Evolutionary conservation across 164 flowering plant species (phyloP), one percentile per base, ranked within the genome.

Genomic region (Vitis rupestris): DNA sequence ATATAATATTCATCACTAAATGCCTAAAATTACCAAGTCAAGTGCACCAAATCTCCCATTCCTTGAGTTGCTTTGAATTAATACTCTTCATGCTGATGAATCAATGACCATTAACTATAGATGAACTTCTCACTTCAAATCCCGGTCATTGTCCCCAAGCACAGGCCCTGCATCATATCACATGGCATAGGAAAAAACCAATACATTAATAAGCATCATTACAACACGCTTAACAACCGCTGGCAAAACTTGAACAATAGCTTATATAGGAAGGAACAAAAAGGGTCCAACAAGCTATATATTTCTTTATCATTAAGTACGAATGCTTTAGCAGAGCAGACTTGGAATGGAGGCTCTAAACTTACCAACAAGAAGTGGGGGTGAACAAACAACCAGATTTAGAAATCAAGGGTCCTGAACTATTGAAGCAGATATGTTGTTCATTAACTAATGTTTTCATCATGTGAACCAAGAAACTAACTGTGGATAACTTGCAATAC

Each of bases 101-200:
- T 37, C 44, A 37, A 37, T 37, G 44, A 37, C 44, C 8, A 23
- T 31, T 47, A 72, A 10, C 2, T 10, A 62, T 27, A 13, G 15
- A 30, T 2, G 3, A 29, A 17, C 51, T 59, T 53, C 70, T 30
- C 65, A 30, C 29, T 54, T 57, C 14, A 10, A 31, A 7, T 61
- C 62, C 67, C 50, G 10, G 9, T 76, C 75, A 76, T 30, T 72
- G 79, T 54, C 79, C 79, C 79, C 79, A 76, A 52, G 79, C 69
- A 64, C 79, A 76, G 59, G 75, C 75, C 75, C 79, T 76, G 27
- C 13, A 44, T 27, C 50, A 61, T 49, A 62, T 52, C 50, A 61
- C 56, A 62, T 52, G 49, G 17, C 14, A 61, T 15, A 55, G 61
- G 61, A 66, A 55, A n/a, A 17, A 57, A 56, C 51, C 10, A 57